Percentiles rank a stretch among this genome's conserved stretches.
Evolutionary conservation across 2,329 filamentous ascomycete genomes (phyloP).

Genomic region (Sordariomycetes sp.): DNA sequence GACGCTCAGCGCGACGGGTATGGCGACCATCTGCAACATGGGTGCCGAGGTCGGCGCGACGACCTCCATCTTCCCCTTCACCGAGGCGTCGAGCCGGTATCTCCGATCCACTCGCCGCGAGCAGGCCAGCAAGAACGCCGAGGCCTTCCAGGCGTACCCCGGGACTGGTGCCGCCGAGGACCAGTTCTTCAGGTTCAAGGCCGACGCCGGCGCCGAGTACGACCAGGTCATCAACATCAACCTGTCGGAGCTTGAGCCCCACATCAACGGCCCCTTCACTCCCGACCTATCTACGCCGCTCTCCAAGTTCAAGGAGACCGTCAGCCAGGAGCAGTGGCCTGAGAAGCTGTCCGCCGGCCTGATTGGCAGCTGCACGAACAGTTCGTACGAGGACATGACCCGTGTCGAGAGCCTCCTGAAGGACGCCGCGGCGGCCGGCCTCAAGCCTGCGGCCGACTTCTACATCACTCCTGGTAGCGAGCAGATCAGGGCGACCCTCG

Average conservation of each 20-base stretch:
- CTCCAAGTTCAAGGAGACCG: constrained; percentile 75
- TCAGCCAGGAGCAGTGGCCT: constrained; percentile 80
- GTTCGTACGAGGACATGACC: constrained; percentile 98
- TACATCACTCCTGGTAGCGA: constrained; percentile 95
- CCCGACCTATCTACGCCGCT: constrained; percentile 89
- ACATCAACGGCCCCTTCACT: constrained; percentile 95
- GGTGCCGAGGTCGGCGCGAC: constrained; percentile 87
- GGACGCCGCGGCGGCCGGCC: constrained; percentile 76
- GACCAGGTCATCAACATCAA: constrained; percentile 87
- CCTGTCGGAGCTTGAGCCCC: constrained; percentile 78
- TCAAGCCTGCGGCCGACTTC: constrained; percentile 82
- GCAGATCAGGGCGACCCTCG: constrained; percentile 88
- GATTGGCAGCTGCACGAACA: constrained; percentile 98
- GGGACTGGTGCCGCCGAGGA: constrained; percentile 26
- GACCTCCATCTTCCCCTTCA: constrained; percentile 91
- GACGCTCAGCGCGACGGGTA: constrained; percentile 79
- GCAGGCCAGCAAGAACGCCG: constrained; percentile 54
- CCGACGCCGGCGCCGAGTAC: constrained; percentile 74
- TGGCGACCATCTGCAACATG: constrained; percentile 89
- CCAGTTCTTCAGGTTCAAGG: constrained; percentile 52
- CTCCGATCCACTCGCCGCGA: constrained; percentile 62
- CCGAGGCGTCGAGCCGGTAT: constrained; percentile 70
- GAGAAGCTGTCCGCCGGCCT: constrained; percentile 81
- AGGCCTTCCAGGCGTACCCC: constrained; percentile 42
- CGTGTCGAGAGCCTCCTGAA: constrained; percentile 86